phyloP scores from a whole-genome alignment of 768 basidiomycete genomes.

The Hortiboletus flavorubellus region DNA sequence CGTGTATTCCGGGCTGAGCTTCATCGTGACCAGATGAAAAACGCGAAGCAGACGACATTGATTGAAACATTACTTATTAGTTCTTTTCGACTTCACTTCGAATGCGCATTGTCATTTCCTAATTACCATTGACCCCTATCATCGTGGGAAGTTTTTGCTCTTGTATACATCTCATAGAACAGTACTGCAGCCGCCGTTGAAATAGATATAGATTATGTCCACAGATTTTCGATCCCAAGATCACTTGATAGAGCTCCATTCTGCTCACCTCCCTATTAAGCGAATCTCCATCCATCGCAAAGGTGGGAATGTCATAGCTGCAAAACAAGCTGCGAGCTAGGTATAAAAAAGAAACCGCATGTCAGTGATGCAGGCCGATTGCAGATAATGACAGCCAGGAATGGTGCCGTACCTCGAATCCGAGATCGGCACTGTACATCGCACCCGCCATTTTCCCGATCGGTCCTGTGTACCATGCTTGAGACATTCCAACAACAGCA shows the following conservation, averaged over 20 bases:
- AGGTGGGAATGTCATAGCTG: slow-evolving; percentile 46
- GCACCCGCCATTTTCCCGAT: slow-evolving; percentile 42
- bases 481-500: slow-evolving; percentile 52
- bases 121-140: too few relatives aligned
- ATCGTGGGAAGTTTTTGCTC: too few relatives aligned
- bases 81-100: too few relatives aligned
- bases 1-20: too few relatives aligned
- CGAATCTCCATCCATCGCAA: slow-evolving; percentile 49
- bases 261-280: slow-evolving; percentile 34
- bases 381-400: background rate
- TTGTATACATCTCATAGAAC: too few relatives aligned
- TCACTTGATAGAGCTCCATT: background rate
- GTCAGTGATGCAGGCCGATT: background rate
- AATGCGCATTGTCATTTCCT: too few relatives aligned
- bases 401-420: slow-evolving; percentile 44
- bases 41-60: too few relatives aligned
- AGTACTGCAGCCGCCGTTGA: too few relatives aligned
- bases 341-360: background rate
- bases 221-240: too few relatives aligned
- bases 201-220: background rate
- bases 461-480: slow-evolving; percentile 52
- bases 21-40: too few relatives aligned
- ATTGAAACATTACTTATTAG: too few relatives aligned
- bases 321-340: slow-evolving; percentile 43
- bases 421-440: slow-evolving; percentile 46